A percentile compares a stretch with the other conserved stretches of the same genome.
These are phyloP conservation scores for Aphanocladium album DNA, from an alignment of 2,329 filamentous ascomycete genomes.

Conservation along the genomic window DNA sequence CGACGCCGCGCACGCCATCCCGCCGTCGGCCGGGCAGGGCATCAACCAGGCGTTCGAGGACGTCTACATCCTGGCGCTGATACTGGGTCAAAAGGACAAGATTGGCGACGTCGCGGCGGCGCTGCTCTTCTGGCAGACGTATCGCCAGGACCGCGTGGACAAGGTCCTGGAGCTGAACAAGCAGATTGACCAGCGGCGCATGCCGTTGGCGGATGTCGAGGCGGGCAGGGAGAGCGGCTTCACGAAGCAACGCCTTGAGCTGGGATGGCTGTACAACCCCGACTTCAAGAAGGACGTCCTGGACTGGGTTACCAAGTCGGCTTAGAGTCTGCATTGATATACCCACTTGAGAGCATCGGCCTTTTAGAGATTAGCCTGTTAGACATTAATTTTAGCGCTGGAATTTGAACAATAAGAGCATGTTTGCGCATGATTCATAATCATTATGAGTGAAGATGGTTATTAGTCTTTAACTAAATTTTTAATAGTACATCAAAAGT, in stretches of 20 bases:
- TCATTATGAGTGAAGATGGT: conserved; percentile 18
- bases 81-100: conserved; percentile 26
- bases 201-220: conserved; percentile 31
- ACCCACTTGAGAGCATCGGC: not conserved
- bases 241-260: conserved; percentile 26
- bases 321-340: not conserved
- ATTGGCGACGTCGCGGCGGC: conserved; percentile 23
- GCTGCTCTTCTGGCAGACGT: conserved; percentile 41
- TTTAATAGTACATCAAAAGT: conserved; percentile 9
- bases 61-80: conserved; percentile 38
- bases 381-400: not conserved
- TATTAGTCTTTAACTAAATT: conserved; percentile 8
- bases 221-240: conserved; percentile 20
- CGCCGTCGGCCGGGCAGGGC: conserved; percentile 42
- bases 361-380: not conserved
- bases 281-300: conserved; percentile 26
- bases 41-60: conserved; percentile 47
- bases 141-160: conserved; percentile 43
- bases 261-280: conserved; percentile 39
- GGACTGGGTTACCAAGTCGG: conserved; percentile 2
- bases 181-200: conserved; percentile 41
- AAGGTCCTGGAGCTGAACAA: conserved; percentile 42
- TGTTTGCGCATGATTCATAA: not conserved
- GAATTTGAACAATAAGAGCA: not conserved
- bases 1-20: conserved; percentile 45